Percentiles rank a stretch among this genome's conserved stretches.
These are phyloP conservation scores for Leishmania turanica DNA, from an alignment of 208 protist genomes.

Conservation along the genomic window DNA sequence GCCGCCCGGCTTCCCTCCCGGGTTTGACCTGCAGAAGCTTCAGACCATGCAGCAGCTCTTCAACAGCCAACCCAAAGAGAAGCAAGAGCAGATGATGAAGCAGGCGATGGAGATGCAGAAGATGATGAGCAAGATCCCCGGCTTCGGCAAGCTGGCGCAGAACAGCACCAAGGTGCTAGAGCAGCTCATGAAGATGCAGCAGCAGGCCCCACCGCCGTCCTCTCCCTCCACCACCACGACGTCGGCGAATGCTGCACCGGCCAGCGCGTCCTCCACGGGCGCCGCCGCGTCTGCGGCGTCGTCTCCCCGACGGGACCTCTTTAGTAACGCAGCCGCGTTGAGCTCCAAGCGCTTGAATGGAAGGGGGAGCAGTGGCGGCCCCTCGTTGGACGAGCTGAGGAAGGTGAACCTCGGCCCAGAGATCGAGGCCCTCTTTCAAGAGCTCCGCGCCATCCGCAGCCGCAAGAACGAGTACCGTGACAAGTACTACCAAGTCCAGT, in stretches of 20 bases:
- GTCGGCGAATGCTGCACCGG: background rate
- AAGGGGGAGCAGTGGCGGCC: conserved; percentile 19
- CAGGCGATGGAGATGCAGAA: conserved; percentile 86
- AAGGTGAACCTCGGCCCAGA: conserved; percentile 86
- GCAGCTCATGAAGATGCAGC: conserved; percentile 59
- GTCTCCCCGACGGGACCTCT: conserved; percentile 8
- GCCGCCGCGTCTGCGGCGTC: background rate
- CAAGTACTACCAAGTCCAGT: conserved; percentile 45
- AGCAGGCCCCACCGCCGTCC: background rate
- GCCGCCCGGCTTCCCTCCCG: conserved; percentile 41
- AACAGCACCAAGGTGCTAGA: conserved; percentile 76
- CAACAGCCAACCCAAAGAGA: conserved; percentile 68
- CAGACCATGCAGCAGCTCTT: conserved; percentile 80
- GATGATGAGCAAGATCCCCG: conserved; percentile 74
- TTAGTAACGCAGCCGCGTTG: background rate
- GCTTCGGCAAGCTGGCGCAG: conserved; percentile 69
- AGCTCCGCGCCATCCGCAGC: conserved; percentile 68
- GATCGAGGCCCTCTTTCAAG: conserved; percentile 87
- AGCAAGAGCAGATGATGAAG: conserved; percentile 84
- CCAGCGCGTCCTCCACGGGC: background rate
- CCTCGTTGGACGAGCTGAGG: conserved; percentile 84
- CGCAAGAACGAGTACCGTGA: conserved; percentile 89
- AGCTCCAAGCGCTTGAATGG: conserved; percentile 2
- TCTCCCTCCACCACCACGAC: background rate
- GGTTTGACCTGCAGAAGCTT: conserved; percentile 67